A percentile compares a stretch with the other conserved stretches of the same genome.
Conservation (phyloP, 164 flowering plant genomes). For the Magnolia officinalis region DNA sequence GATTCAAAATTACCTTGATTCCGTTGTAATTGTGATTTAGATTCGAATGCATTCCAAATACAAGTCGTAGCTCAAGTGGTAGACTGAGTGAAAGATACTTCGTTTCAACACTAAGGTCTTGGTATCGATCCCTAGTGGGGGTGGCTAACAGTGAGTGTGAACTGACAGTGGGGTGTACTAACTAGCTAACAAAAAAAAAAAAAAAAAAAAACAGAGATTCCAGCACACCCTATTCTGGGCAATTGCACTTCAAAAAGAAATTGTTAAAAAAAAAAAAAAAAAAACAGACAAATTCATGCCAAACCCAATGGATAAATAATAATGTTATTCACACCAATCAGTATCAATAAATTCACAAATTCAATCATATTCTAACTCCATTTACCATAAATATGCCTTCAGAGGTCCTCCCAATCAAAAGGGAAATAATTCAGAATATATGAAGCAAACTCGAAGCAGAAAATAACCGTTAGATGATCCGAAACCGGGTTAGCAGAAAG, state of each 20-base stretch:
- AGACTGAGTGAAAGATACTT: too few species aligned
- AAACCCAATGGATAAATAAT: background rate
- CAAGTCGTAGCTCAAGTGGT: too few species aligned
- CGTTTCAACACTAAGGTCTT: too few species aligned
- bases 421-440: constrained; percentile 1
- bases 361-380: constrained; percentile 3
- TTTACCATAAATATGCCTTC: background rate
- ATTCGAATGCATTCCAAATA: too few species aligned
- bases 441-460: background rate
- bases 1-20: too few species aligned
- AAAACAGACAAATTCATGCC: background rate
- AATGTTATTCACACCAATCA: constrained; percentile 10
- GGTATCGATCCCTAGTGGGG: too few species aligned
- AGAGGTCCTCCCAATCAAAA: background rate
- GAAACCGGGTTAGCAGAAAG: background rate
- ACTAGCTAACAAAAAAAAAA: too few species aligned
- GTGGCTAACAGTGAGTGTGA: too few species aligned
- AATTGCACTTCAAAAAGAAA: background rate
- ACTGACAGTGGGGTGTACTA: too few species aligned
- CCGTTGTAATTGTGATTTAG: too few species aligned
- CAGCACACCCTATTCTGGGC: too few species aligned
- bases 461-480: background rate
- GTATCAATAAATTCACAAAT: background rate
- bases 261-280: background rate
- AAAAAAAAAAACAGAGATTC: too few species aligned